Base-by-base conservation (phyloP, 768 basidiomycete species). In the Daedaleopsis nitida region DNA sequence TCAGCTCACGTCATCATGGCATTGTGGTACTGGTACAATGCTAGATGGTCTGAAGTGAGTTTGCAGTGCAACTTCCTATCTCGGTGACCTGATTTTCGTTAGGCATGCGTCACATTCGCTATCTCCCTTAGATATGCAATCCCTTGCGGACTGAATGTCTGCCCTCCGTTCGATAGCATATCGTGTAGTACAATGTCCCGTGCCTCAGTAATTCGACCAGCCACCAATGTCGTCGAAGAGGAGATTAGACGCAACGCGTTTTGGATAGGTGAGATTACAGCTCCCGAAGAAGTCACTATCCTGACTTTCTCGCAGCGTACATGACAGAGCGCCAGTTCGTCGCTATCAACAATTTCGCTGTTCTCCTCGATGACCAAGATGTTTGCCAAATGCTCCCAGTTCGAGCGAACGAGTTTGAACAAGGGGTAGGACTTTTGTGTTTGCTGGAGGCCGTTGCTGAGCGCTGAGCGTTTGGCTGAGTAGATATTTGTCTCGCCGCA, bases 1-100 rank as follows among this genome's bases (percentile, higher is more conserved):
- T 7, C 52, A 92, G 89, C 88, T 11, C 78, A 81, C 47, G 77
- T 87, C 14, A 77, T 91, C 45, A 74, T 90, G 47, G 81, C 81
- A 10, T 89, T 88, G 86, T 89, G 87, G 71, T 88, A 88, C 66
- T 89, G 86, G 83, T 85, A 81, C 50, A 86, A 90, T 70, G 86
- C 86, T 51, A 86, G 83, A 81, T 90, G 88, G 88, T 85, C 87
- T 16, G 89, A 91, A 72, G 89, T 89, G 70, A 68, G 63, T 44
- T 32, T 3, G 4, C 7, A 32, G 27, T 32, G 7, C 27, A 7
- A 8, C 47, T 7, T 42, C 19, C 23, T 24, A 13, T 6, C 27
- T 3, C 27, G 27, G 7, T 32, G 37, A 54, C 55, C 16, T 37
- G 32, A 21, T 47, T 16, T 35, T 42, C 24, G 17, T 44, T 52